Percentiles rank a stretch among this genome's conserved stretches.
Evolutionary conservation across 2,329 filamentous ascomycete genomes (phyloP).

Genomic region (Tolypocladium ophioglossoides): DNA sequence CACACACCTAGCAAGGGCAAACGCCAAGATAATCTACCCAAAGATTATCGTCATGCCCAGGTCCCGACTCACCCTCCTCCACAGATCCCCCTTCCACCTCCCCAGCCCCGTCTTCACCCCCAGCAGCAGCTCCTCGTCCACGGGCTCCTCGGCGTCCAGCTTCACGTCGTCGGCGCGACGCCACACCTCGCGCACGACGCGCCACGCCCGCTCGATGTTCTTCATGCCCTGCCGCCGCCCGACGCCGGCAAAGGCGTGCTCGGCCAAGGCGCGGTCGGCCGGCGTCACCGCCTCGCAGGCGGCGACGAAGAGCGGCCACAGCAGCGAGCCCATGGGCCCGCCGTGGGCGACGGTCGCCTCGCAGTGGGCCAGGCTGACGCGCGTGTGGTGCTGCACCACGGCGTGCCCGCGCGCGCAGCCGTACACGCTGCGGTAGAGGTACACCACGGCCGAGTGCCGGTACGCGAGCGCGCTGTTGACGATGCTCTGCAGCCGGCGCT

Average conservation of each 20-base stretch:
- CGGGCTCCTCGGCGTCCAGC: constrained; percentile 7
- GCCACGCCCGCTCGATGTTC: constrained; percentile 52
- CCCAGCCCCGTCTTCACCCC: not conserved
- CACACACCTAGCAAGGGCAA: no score
- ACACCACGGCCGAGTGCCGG: constrained; percentile 46
- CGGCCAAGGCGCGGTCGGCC: constrained; percentile 40
- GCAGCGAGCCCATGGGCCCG: constrained; percentile 52
- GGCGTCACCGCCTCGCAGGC: constrained; percentile 44
- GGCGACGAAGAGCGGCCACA: constrained; percentile 56
- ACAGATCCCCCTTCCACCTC: not conserved
- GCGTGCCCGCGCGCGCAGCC: constrained; percentile 33
- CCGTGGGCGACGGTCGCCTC: constrained; percentile 40
- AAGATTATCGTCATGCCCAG: not conserved
- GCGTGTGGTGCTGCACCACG: constrained; percentile 43
- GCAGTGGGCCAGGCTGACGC: constrained; percentile 41
- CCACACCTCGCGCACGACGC: constrained; percentile 53
- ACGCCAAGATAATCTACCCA: not conserved
- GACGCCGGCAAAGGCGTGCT: constrained; percentile 40
- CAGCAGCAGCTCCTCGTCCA: constrained; percentile 3
- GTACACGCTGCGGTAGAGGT: constrained; percentile 45
- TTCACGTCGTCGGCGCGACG: constrained; percentile 31
- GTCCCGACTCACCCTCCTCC: not conserved
- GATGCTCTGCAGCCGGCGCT: constrained; percentile 39
- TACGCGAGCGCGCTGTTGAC: constrained; percentile 51
- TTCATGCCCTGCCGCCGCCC: constrained; percentile 52